Percentiles rank a stretch among this genome's conserved stretches.
These are phyloP conservation scores for Cicer pinnatifidum DNA, from an alignment of 306 rosid genomes.

Conservation along the genomic window DNA sequence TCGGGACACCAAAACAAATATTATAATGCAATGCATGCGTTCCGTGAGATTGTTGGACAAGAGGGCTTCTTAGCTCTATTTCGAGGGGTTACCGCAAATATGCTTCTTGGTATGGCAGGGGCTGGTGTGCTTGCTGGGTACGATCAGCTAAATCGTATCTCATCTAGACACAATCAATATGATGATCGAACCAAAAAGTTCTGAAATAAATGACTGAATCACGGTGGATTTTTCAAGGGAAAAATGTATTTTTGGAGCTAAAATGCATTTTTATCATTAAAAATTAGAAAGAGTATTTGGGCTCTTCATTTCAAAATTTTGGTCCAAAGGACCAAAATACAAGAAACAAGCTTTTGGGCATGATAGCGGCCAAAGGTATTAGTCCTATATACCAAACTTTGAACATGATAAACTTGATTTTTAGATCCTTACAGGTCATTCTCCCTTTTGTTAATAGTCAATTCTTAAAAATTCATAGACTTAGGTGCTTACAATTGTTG, in stretches of 20 bases:
- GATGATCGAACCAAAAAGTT: conserved; percentile 51
- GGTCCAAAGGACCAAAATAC: conserved; percentile 24
- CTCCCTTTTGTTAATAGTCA: conserved; percentile 25
- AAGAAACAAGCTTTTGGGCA: conserved; percentile 20
- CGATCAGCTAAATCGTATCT: conserved; percentile 76
- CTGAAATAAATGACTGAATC: conserved; percentile 51
- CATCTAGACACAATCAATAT: conserved; percentile 48
- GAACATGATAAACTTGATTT: conserved; percentile 29
- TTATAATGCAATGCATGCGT: conserved; percentile 69
- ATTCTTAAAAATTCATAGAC: background rate
- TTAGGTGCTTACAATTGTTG: conserved; percentile 10
- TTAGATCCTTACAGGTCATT: conserved; percentile 30
- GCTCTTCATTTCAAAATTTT: conserved; percentile 39
- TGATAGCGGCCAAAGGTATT: conserved; percentile 27
- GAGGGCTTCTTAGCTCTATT: conserved; percentile 80
- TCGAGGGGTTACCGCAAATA: conserved; percentile 87
- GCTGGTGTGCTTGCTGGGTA: conserved; percentile 96
- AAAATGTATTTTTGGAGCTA: conserved; percentile 35
- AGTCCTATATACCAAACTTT: conserved; percentile 12
- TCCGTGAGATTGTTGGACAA: conserved; percentile 65
- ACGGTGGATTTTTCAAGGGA: conserved; percentile 24
- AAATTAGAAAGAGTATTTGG: background rate
- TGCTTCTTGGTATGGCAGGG: conserved; percentile 94
- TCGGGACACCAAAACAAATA: conserved; percentile 84
- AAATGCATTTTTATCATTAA: conserved; percentile 10